A percentile compares a stretch with the other conserved stretches of the same genome.
Conservation (phyloP, 2,329 filamentous ascomycete genomes). For the Fusarium nodosum region DNA sequence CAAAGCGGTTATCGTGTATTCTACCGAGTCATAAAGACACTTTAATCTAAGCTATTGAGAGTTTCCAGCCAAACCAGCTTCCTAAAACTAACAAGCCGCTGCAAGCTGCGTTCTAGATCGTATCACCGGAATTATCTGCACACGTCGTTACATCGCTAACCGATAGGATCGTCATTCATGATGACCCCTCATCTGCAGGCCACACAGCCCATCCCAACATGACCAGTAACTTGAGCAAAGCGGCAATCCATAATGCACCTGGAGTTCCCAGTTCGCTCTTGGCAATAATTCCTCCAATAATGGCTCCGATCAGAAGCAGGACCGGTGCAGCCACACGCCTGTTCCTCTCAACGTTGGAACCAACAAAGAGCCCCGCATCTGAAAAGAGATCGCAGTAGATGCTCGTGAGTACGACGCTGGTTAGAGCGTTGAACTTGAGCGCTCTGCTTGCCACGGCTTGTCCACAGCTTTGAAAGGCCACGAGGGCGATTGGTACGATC, state of each 20-base stretch:
- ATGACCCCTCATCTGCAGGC: slow-evolving; percentile 61
- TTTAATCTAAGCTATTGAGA: background rate
- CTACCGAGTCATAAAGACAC: background rate
- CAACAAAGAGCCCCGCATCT: slow-evolving; percentile 65
- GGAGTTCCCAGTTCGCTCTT: slow-evolving; percentile 63
- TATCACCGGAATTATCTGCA: too few relatives aligned
- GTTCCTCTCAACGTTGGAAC: slow-evolving; percentile 64
- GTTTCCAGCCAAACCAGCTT: background rate
- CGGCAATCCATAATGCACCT: slow-evolving; percentile 71
- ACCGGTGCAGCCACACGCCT: slow-evolving; percentile 64
- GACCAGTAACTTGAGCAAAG: slow-evolving; percentile 68
- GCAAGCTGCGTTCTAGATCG: background rate
- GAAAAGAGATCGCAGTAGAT: slow-evolving; percentile 86
- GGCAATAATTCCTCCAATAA: slow-evolving; percentile 65
- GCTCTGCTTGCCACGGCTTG: slow-evolving; percentile 82
- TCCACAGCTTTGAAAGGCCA: slow-evolving; percentile 83
- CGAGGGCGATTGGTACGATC: slow-evolving; percentile 74
- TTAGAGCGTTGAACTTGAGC: slow-evolving; percentile 77
- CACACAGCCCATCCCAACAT: slow-evolving; percentile 72
- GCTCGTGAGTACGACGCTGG: slow-evolving; percentile 84
- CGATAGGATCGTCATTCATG: slow-evolving; percentile 1
- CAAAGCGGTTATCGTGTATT: background rate
- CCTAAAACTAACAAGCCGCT: slow-evolving; percentile 11
- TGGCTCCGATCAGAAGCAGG: slow-evolving; percentile 63
- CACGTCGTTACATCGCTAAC: background rate